phyloP scores from a whole-genome alignment of 768 basidiomycete genomes.

The Rhizopogon salebrosus region DNA sequence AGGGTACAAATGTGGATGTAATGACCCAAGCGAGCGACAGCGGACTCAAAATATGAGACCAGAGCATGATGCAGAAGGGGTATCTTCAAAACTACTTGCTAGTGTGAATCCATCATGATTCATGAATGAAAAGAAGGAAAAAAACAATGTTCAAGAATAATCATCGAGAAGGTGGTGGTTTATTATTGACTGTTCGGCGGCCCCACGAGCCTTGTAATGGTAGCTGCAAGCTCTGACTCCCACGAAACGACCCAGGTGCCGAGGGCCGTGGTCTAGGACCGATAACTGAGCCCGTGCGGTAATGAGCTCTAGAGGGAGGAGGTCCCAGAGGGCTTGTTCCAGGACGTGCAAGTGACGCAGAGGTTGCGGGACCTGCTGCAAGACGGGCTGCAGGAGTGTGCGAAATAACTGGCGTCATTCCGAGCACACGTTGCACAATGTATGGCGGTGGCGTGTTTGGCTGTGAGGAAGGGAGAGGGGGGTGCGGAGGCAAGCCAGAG shows the following conservation, averaged over 20 bases:
- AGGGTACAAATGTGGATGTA: constrained; percentile 4
- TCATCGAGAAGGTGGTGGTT: background rate
- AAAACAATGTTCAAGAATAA: constrained; percentile 17
- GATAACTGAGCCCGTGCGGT: constrained; percentile 19
- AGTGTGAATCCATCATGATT: background rate
- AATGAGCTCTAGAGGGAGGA: background rate
- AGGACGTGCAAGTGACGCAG: constrained; percentile 1
- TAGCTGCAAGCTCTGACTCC: constrained; percentile 18
- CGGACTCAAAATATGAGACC: background rate
- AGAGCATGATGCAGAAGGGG: background rate
- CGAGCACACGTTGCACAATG: constrained; percentile 28
- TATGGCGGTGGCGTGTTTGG: constrained; percentile 19
- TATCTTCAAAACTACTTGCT: background rate
- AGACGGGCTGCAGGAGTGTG: constrained; percentile 1
- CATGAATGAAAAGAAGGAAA: no score
- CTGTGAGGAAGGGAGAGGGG: constrained; percentile 31
- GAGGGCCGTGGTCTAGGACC: constrained; percentile 25
- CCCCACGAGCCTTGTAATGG: constrained; percentile 28
- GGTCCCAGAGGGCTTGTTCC: constrained; percentile 5
- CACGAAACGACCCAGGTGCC: constrained; percentile 15
- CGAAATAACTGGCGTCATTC: constrained; percentile 18
- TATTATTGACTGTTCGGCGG: constrained; percentile 6
- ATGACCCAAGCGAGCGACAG: background rate
- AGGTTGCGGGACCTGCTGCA: background rate
- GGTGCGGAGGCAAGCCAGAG: constrained; percentile 38